Evolutionary conservation across 495 filamentous ascomycete genomes (phyloP), one percentile per base, ranked within the genome.

Genomic region (Penicillium lividum): DNA sequence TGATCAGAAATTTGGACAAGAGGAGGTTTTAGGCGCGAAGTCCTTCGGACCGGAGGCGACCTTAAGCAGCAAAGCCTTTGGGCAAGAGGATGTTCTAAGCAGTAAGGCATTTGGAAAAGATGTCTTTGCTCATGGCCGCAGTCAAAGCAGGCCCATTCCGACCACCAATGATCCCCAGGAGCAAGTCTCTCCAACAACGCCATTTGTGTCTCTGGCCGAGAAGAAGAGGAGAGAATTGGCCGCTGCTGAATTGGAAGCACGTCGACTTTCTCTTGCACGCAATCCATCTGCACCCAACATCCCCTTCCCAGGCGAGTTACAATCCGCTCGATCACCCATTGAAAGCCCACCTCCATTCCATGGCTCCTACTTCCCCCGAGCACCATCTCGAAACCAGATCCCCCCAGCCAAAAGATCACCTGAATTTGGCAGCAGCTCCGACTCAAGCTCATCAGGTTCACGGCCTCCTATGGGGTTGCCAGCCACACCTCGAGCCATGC

Each of bases 401-500:
- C 58, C 68, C 7, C 59, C 68, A 29, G 68, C 61, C 77, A 83
- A 75, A 73, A 75, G 38, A 58, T 78, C 74, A 61, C 80, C 63
- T 58, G 80, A 64, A 68, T 82, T 60, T 68, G 74, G 66, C 69
- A 78, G 71, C 58, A 73, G 71, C 54, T 77, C 72, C 29, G 77
- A 74, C 30, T 79, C 77, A 0, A 68, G 66, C 55, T 78, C 76
- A 0, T 73, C 75, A 6, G 70, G 74, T 9, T 73, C 77, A 11
- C 76, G 73, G 0, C 62, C 64, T n/a, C 69, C 66, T 4, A 7
- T 92, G 54, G 91, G 92, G 3, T 79, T 96, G 2, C 90, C 92
- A 43, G 89, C 91, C 4, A 95, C 91, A 7, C 91, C 92, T 22
- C 81, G 87, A 73, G 90, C 91, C 3, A 94, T 95, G 91, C 83